Evolutionary conservation across 306 rosid species (phyloP).

Genomic region (Oxytropis ochrocephala): DNA sequence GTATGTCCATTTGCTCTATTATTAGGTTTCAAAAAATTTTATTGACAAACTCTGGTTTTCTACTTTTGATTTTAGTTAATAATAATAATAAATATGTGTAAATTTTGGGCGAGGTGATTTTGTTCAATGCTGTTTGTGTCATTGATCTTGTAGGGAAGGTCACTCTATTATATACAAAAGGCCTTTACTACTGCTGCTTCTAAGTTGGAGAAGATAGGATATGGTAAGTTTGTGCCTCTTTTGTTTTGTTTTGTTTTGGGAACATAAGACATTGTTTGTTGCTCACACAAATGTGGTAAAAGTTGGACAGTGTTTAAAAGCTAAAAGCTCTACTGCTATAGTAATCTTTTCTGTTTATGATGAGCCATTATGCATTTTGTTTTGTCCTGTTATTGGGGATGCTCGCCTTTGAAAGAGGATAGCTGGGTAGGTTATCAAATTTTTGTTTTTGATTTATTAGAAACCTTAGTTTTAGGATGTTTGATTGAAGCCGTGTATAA

Average conservation of each 20-base stretch:
- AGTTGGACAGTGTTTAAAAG: too few species aligned
- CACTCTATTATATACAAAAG: constrained; percentile 70
- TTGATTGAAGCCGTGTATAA: not conserved
- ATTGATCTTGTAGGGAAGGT: constrained; percentile 59
- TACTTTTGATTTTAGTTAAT: too few species aligned
- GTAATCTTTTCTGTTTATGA: not conserved
- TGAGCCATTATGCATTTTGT: not conserved
- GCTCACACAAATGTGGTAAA: not conserved
- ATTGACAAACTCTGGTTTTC: too few species aligned
- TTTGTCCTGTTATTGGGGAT: too few species aligned
- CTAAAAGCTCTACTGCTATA: too few species aligned
- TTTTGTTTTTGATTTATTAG: not conserved
- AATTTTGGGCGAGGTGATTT: not conserved
- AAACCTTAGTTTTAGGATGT: not conserved
- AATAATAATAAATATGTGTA: too few species aligned
- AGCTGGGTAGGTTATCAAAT: not conserved
- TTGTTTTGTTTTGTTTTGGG: not conserved
- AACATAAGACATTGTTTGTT: not conserved
- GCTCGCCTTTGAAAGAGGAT: not conserved
- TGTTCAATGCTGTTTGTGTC: constrained; percentile 24
- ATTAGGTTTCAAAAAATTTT: too few species aligned
- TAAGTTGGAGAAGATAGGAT: constrained; percentile 94
- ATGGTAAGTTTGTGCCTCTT: constrained; percentile 33
- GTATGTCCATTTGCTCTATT: constrained; percentile 31
- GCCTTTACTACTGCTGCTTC: constrained; percentile 88